Evolutionary conservation across 768 basidiomycete species (phyloP), one percentile per base, ranked within the genome.

Genomic region (Pleurotus sapidus): DNA sequence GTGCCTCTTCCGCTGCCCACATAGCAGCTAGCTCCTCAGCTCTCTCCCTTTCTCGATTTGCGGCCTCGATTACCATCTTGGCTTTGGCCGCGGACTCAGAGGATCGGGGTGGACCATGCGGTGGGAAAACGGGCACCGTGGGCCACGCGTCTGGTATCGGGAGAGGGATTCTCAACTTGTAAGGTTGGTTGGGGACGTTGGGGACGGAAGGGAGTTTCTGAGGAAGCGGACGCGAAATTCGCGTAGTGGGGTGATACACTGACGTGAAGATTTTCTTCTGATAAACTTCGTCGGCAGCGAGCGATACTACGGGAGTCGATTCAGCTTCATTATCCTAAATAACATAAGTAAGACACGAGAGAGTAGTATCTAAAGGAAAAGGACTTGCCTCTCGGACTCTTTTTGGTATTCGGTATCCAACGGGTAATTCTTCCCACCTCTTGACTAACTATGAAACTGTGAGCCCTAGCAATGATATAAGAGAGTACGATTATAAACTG

Each of bases 331-430:
- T 64, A 15, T 61, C 61, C 60, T 68, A 39, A 25, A 47, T 46
- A 49, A 20, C 30, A 17, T 45, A 20, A 8, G 39, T 25, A 45
- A 24, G 56, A 5, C 9, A 18, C 15, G 23, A 9, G 14, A 30
- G 34, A 37, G 15, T 47, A 30, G 27, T n/a, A 18, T 18, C 9
- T 23, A 57, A 7, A 7, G 27, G 25, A 18, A 20, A 20, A 30
- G 27, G 25, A 18, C 63, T 39, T 46, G 75, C 75, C 62, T 66
- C 60, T 11, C 67, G 66, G 4, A 77, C 63, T 56, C 88, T 80
- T 67, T 92, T 91, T 14, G 93, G 91, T 82, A 97, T 96, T 63
- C 93, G 84, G 69, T 88, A 95, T 24, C 83, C 88, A n/a, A 84
- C 68, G 27, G 87, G 86, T 45, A 98, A 77, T 2, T 78, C 77